Base-by-base conservation (phyloP, 2,329 filamentous ascomycete species). In the Elsinoe australis region DNA sequence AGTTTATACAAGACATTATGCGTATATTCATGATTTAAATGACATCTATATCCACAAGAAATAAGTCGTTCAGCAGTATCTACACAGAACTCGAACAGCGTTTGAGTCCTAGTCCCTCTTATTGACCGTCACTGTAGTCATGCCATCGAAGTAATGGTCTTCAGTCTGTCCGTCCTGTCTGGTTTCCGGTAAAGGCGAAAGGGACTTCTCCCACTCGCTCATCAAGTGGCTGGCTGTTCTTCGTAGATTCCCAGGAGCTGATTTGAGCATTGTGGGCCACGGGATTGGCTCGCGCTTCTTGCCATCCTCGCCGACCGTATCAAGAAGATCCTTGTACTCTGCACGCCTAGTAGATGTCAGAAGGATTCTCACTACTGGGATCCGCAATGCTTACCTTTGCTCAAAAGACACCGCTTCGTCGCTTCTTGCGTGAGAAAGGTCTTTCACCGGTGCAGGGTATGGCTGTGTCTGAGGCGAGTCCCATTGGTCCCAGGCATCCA, bases 191-290 rank as follows among this genome's bases (percentile, higher is more conserved):
- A 49, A 29, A 4, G 52, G 50, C 3, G 42, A 79, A 10, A 89
- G 69, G 55, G 78, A 85, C 64, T 80, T 86, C 69, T 96, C 90
- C 86, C 87, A 94, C 61, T 95, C 88, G 54, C 82, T 84, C 79
- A 95, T 87, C 50, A 95, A 73, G 53, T 83, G 85, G 28, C 82
- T 85, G n/a, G 89, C 86, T 1, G 86, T 90, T 29, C 80, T 78
- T 62, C 87, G 86, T 56, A 95, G 69, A 58, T 87, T 88, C 56
- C 80, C 81, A 0, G 88, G 85, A 6, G 79, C 77, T 33, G 88
- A 68, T 54, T 82, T 80, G 61, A 81, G 82, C 49, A 94, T 74
- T 39, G 83, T 76, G 41, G 82, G 81, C 68, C 86, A 87, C 21
- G 84, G 68, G 5, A 73, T 64, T 2, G 69, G 65, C 49, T 67